Evolutionary conservation across 805 yeast species (phyloP).

Genomic region (Ogataea sp.): DNA sequence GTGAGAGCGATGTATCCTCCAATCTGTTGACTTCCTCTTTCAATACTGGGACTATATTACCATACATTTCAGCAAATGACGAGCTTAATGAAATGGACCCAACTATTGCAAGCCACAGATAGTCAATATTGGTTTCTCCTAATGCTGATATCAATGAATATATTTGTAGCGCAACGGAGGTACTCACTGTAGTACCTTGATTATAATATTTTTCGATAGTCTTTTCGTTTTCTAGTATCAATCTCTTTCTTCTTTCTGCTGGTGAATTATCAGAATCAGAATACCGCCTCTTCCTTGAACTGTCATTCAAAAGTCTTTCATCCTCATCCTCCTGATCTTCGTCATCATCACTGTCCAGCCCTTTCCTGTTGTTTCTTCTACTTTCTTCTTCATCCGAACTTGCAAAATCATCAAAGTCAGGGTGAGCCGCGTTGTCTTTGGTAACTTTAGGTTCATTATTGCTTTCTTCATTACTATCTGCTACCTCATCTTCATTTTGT

Average conservation of each 20-base stretch:
- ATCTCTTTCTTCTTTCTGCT: conserved; percentile 31
- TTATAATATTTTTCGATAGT: conserved; percentile 68
- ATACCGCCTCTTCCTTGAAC: conserved; percentile 10
- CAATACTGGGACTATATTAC: conserved; percentile 60
- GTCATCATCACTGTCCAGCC: conserved; percentile 20
- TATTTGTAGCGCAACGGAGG: conserved; percentile 70
- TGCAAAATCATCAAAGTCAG: conserved; percentile 16
- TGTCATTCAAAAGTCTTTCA: conserved; percentile 10
- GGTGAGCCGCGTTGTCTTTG: conserved; percentile 10
- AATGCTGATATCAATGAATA: conserved; percentile 74
- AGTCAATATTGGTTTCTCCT: conserved; percentile 68
- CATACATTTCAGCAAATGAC: conserved; percentile 68
- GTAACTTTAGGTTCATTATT: conserved; percentile 20
- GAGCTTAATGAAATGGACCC: conserved; percentile 80
- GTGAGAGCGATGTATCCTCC: conserved; percentile 5
- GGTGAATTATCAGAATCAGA: conserved; percentile 22
- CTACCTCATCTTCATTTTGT: conserved; percentile 27
- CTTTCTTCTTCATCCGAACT: conserved; percentile 31
- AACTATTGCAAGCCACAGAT: conserved; percentile 79
- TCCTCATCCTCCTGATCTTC: conserved; percentile 19
- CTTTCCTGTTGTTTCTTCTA: conserved; percentile 19
- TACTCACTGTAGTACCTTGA: conserved; percentile 71
- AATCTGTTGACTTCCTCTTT: conserved; percentile 79
- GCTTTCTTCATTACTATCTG: conserved; percentile 21
- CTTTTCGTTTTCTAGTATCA: conserved; percentile 40